phyloP scores from a whole-genome alignment of 2,329 filamentous ascomycete genomes.

The Aspergillus nomiae region DNA sequence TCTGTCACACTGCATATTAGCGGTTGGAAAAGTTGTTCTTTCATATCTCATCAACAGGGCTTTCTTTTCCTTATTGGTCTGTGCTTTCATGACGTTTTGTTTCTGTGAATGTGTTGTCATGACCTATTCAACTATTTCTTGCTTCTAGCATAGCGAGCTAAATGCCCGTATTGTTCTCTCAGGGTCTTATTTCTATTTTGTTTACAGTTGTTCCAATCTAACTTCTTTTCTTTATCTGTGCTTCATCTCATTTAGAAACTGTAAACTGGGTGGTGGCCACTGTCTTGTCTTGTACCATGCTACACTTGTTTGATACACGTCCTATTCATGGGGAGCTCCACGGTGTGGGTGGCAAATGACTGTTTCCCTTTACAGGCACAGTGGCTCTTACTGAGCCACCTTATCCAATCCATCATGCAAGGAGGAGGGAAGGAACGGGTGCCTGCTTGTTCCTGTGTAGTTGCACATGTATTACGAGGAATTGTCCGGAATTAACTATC shows the following conservation, averaged over 20 bases:
- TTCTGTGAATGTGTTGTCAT: constrained; percentile 14
- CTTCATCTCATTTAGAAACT: not conserved
- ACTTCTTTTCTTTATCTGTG: not conserved
- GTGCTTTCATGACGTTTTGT: constrained; percentile 24
- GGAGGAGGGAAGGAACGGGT: not conserved
- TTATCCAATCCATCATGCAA: too few relatives aligned
- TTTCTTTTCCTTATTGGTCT: constrained; percentile 24
- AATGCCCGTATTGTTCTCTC: constrained; percentile 24
- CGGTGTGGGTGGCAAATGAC: not conserved
- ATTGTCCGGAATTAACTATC: not conserved
- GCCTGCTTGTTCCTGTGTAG: not conserved
- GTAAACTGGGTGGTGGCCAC: not conserved
- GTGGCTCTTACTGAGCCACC: not conserved
- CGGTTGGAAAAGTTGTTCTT: constrained; percentile 43
- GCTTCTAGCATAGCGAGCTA: constrained; percentile 40
- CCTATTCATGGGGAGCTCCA: not conserved
- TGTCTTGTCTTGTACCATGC: not conserved
- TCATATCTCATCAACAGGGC: constrained; percentile 30
- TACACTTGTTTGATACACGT: not conserved
- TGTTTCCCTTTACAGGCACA: not conserved
- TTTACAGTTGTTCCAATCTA: constrained; percentile 19
- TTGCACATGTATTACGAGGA: not conserved
- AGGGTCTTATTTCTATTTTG: constrained; percentile 12
- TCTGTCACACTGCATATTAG: constrained; percentile 44
- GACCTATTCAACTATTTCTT: constrained; percentile 9